Percentiles rank a stretch among this genome's conserved stretches.
These are phyloP conservation scores for Pythium vanterpoolii DNA, from an alignment of 352 stramenopile genomes.

Conservation along the genomic window DNA sequence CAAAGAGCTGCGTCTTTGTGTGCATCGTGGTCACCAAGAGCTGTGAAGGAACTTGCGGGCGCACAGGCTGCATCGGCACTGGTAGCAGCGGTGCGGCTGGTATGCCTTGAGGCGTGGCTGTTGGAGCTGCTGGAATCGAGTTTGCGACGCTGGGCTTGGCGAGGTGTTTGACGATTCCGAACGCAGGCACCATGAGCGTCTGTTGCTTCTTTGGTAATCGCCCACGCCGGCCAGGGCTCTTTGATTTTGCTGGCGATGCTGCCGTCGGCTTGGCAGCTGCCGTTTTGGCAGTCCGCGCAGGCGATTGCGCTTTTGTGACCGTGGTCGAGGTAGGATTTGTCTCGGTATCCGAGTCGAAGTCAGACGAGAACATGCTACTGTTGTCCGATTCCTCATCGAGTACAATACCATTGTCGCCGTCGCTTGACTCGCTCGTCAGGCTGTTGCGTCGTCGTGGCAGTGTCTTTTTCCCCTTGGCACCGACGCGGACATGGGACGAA, in stretches of 20 bases:
- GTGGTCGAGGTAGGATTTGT: too few species aligned
- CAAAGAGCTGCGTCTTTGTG: constrained; percentile 17
- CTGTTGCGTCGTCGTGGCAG: constrained; percentile 33
- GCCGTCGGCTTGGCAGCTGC: background rate
- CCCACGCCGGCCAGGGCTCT: constrained; percentile 16
- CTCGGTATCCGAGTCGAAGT: constrained; percentile 17
- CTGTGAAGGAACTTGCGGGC: background rate
- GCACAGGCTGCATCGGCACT: background rate
- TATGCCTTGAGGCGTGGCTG: background rate
- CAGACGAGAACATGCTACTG: constrained; percentile 23
- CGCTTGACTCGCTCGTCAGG: constrained; percentile 28
- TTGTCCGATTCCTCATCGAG: constrained; percentile 26
- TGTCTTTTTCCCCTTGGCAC: constrained; percentile 16
- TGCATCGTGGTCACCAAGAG: background rate
- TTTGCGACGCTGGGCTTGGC: constrained; percentile 9
- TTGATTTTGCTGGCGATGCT: constrained; percentile 5
- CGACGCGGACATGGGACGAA: constrained; percentile 3
- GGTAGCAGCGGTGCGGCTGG: background rate
- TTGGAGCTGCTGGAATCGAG: background rate
- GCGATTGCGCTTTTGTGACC: constrained; percentile 6
- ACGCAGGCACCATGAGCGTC: constrained; percentile 19
- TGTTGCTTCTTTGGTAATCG: constrained; percentile 22
- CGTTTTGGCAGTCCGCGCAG: background rate
- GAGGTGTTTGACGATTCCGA: constrained; percentile 22
- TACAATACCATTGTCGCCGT: constrained; percentile 23